A percentile compares a stretch with the other conserved stretches of the same genome.
Conservation (phyloP, 305 asterid species). For the Fraxinus floribunda region DNA sequence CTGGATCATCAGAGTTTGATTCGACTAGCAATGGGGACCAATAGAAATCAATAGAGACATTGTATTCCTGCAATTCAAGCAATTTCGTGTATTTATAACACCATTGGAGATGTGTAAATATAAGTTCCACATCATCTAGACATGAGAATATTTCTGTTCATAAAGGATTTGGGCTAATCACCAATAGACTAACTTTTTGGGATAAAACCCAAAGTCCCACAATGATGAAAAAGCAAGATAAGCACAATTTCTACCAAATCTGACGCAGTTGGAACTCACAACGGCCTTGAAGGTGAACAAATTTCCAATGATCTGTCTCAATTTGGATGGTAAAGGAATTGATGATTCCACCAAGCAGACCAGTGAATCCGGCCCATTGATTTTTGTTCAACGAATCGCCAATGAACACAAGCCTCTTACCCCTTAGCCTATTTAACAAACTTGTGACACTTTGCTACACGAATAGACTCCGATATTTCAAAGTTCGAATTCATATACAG, state of each 20-base stretch:
- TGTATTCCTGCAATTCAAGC: slow-evolving; percentile 56
- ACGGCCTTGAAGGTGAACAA: slow-evolving; percentile 76
- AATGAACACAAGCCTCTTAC: slow-evolving; percentile 76
- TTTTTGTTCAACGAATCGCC: slow-evolving; percentile 81
- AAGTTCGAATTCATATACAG: not conserved
- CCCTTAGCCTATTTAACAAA: slow-evolving; percentile 64
- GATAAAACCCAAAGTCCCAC: not conserved
- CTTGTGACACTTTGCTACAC: slow-evolving; percentile 50
- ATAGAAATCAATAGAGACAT: slow-evolving; percentile 73
- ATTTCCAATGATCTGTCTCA: slow-evolving; percentile 69
- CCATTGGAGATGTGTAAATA: not conserved
- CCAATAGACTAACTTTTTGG: not conserved
- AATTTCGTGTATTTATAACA: not conserved
- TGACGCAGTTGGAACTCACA: slow-evolving; percentile 34
- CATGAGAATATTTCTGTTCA: not conserved
- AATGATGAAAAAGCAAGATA: not conserved
- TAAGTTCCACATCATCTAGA: not conserved
- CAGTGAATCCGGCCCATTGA: slow-evolving; percentile 80
- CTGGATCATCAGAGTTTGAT: slow-evolving; percentile 82
- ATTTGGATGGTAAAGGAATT: slow-evolving; percentile 48
- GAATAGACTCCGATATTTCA: not conserved
- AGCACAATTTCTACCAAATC: not conserved
- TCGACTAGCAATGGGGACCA: slow-evolving; percentile 90
- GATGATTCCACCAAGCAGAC: slow-evolving; percentile 71
- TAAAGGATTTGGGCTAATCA: not conserved